These are phyloP conservation scores for Apiosordaria backusii DNA, from an alignment of 495 filamentous ascomycete species.

Conservation along the genomic window DNA sequence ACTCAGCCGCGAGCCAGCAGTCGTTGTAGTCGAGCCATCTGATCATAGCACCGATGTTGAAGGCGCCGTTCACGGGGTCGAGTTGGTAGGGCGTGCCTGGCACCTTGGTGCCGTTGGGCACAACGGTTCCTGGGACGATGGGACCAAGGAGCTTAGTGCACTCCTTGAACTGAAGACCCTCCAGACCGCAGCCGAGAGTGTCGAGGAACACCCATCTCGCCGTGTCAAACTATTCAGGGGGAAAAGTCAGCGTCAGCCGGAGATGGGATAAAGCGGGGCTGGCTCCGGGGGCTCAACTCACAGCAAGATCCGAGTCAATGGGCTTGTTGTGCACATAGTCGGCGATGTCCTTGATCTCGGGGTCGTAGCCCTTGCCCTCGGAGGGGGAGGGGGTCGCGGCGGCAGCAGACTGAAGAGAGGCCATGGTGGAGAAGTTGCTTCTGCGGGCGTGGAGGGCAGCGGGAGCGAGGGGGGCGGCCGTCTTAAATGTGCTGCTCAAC, in stretches of 20 bases:
- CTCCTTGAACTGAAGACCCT: slow-evolving; percentile 92
- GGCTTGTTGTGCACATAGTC: slow-evolving; percentile 89
- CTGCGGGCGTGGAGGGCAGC: slow-evolving; percentile 23
- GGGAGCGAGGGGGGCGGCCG: slow-evolving; percentile 20
- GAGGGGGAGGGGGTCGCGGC: slow-evolving; percentile 46
- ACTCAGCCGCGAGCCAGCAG: slow-evolving; percentile 98
- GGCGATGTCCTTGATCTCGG: slow-evolving; percentile 92
- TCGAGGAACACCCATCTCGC: slow-evolving; percentile 87
- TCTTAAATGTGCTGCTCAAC: slow-evolving; percentile 19
- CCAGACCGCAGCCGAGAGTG: slow-evolving; percentile 92
- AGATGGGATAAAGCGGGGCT: slow-evolving; percentile 19
- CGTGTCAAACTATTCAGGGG: slow-evolving; percentile 74
- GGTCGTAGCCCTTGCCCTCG: slow-evolving; percentile 65
- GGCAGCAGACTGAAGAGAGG: slow-evolving; percentile 50
- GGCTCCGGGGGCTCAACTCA: slow-evolving; percentile 44
- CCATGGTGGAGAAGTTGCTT: slow-evolving; percentile 55
- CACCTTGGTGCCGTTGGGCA: slow-evolving; percentile 89
- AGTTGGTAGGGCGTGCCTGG: slow-evolving; percentile 91
- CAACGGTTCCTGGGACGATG: slow-evolving; percentile 82
- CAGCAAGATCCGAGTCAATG: slow-evolving; percentile 86
- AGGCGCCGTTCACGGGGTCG: slow-evolving; percentile 91
- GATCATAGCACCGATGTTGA: slow-evolving; percentile 98
- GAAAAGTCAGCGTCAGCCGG: slow-evolving; percentile 21
- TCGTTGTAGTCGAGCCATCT: slow-evolving; percentile 99
- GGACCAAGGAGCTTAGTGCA: slow-evolving; percentile 95